Conservation (phyloP, 257 asterid genomes). For the Paulownia fortunei region DNA sequence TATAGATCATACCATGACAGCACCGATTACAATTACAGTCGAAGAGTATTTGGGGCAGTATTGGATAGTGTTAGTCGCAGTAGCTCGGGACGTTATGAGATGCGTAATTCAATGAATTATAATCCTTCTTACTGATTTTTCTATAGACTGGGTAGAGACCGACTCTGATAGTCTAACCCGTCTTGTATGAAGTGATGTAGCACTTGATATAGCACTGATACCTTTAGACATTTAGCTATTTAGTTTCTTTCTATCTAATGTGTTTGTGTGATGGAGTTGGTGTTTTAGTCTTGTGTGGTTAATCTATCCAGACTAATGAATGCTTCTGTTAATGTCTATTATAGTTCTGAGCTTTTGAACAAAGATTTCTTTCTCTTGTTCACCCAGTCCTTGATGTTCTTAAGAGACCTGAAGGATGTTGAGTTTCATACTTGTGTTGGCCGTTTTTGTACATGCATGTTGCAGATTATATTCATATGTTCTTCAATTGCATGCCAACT, state of each 20-base stretch:
- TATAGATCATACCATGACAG: conserved; percentile 68
- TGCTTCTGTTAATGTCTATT: conserved; percentile 17
- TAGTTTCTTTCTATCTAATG: conserved; percentile 1
- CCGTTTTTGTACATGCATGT: neutral
- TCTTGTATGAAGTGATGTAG: conserved; percentile 36
- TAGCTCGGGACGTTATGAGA: conserved; percentile 69
- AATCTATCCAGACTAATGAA: conserved; percentile 12
- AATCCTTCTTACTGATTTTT: conserved; percentile 45
- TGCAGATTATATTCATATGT: too few relatives aligned
- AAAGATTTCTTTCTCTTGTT: neutral
- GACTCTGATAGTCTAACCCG: conserved; percentile 37
- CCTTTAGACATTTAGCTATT: conserved; percentile 31
- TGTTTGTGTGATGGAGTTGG: conserved; percentile 16
- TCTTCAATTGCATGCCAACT: neutral
- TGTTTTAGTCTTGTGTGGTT: conserved; percentile 19
- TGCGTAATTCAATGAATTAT: conserved; percentile 46
- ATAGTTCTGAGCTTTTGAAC: neutral
- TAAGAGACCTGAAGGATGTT: neutral
- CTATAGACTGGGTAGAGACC: conserved; percentile 37
- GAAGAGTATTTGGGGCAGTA: conserved; percentile 71
- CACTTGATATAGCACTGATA: conserved; percentile 27
- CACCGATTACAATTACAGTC: conserved; percentile 59
- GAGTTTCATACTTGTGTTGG: neutral
- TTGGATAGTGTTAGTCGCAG: conserved; percentile 58
- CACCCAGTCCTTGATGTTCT: neutral